A percentile compares a stretch with the other conserved stretches of the same genome.
These are phyloP conservation scores for Eucalyptus viminalis DNA, from an alignment of 345 rosid genomes.

Conservation along the genomic window DNA sequence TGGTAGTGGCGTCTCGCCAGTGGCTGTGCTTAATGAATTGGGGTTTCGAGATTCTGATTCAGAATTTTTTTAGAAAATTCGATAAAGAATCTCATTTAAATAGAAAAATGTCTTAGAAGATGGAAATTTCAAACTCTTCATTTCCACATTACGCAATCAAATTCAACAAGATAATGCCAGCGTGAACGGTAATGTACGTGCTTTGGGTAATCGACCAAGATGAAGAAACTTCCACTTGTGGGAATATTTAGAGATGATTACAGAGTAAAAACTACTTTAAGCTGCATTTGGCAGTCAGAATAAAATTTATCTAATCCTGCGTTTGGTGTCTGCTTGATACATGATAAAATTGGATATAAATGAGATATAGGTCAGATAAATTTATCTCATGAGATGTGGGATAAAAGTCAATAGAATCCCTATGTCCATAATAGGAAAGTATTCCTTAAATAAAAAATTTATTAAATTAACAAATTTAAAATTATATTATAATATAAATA, in stretches of 20 bases:
- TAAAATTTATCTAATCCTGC: too few species aligned
- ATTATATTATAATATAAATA: too few species aligned
- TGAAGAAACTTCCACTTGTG: background rate
- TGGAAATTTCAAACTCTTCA: background rate
- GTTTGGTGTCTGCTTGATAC: too few species aligned
- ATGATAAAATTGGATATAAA: too few species aligned
- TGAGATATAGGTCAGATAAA: too few species aligned
- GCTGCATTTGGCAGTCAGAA: fast-evolving
- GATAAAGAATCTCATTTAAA: background rate
- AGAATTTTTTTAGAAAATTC: background rate
- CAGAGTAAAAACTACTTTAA: too few species aligned
- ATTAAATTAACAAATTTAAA: too few species aligned
- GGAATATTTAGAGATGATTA: background rate
- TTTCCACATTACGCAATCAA: fast-evolving
- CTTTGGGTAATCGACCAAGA: background rate
- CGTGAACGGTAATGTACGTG: background rate
- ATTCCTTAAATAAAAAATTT: too few species aligned
- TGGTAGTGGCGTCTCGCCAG: background rate
- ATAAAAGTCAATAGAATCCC: too few species aligned
- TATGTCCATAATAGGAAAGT: background rate
- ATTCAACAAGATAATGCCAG: fast-evolving
- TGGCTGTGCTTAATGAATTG: background rate
- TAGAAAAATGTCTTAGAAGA: background rate
- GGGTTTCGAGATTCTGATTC: background rate
- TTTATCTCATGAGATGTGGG: too few species aligned